A percentile compares a stretch with the other conserved stretches of the same genome.
Evolutionary conservation across 495 filamentous ascomycete species (phyloP).

Genomic region (Cenococcum geophilum): DNA sequence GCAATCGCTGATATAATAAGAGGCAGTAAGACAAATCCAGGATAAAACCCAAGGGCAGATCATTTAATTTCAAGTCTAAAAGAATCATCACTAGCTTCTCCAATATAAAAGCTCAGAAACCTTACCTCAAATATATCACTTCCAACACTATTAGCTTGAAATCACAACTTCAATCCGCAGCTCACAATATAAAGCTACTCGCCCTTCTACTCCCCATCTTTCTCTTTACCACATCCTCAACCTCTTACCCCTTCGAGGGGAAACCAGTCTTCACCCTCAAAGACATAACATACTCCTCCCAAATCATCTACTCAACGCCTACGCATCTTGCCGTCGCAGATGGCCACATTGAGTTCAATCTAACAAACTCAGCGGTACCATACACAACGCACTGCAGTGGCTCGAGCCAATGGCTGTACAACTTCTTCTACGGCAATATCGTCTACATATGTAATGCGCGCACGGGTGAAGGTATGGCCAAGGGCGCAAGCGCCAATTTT

Average conservation of each 20-base stretch:
- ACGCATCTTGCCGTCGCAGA: constrained; percentile 13
- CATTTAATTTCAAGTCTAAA: no score
- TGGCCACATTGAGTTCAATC: constrained; percentile 11
- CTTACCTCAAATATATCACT: no score
- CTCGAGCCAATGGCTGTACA: neutral
- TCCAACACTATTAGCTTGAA: no score
- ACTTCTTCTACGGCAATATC: constrained; percentile 14
- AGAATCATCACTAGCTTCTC: no score
- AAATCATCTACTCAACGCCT: constrained; percentile 10
- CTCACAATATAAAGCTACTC: neutral
- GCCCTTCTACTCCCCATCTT: neutral
- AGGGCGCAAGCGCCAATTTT: neutral
- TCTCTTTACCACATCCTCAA: neutral
- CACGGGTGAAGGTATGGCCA: neutral
- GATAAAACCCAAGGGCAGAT: no score
- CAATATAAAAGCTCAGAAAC: no score
- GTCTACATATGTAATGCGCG: constrained; percentile 2
- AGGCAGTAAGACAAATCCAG: no score
- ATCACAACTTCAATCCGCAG: no score
- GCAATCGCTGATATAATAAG: no score
- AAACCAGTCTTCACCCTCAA: neutral
- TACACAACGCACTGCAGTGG: constrained; percentile 3
- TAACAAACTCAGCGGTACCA: neutral
- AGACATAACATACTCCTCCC: constrained; percentile 10
- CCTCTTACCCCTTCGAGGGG: neutral